Evolutionary conservation across 2,329 filamentous ascomycete species (phyloP).

Genomic region (Epichloe typhina): DNA sequence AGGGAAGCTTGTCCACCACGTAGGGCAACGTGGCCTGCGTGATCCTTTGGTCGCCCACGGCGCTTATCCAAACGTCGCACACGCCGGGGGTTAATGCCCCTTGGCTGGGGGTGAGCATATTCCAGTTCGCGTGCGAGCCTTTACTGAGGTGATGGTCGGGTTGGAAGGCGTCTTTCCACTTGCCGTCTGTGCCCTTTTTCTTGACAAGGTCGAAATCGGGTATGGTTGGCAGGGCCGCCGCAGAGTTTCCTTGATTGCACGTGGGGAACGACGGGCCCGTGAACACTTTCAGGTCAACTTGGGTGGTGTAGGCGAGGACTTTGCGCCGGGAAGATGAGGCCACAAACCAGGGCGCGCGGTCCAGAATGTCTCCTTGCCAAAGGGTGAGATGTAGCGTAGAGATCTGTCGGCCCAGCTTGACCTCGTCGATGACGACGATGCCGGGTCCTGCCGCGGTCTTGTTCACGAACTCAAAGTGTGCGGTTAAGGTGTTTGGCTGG

Average conservation of each 20-base stretch:
- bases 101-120: conserved; percentile 16
- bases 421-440: conserved; percentile 12
- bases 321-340: conserved; percentile 13
- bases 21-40: conserved; percentile 52
- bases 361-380: conserved; percentile 19
- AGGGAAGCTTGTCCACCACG: conserved; percentile 48
- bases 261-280: conserved; percentile 18
- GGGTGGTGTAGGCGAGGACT: conserved; percentile 20
- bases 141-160: conserved; percentile 15
- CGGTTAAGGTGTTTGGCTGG: conserved; percentile 21
- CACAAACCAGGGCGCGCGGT: conserved; percentile 18
- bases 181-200: conserved; percentile 4
- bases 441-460: conserved; percentile 21
- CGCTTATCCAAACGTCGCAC: conserved; percentile 42
- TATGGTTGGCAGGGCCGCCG: conserved; percentile 7
- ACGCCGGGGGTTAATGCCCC: conserved; percentile 7
- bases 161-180: conserved; percentile 9
- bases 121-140: conserved; percentile 14
- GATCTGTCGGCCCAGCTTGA: conserved; percentile 3
- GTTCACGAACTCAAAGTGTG: conserved; percentile 23
- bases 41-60: conserved; percentile 45
- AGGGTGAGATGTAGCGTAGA: conserved; percentile 14
- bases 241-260: conserved; percentile 10
- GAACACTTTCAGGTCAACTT: conserved; percentile 16
- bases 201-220: conserved; percentile 10